Conservation (phyloP, 148 eudicot species). For the Chenopodium album region DNA sequence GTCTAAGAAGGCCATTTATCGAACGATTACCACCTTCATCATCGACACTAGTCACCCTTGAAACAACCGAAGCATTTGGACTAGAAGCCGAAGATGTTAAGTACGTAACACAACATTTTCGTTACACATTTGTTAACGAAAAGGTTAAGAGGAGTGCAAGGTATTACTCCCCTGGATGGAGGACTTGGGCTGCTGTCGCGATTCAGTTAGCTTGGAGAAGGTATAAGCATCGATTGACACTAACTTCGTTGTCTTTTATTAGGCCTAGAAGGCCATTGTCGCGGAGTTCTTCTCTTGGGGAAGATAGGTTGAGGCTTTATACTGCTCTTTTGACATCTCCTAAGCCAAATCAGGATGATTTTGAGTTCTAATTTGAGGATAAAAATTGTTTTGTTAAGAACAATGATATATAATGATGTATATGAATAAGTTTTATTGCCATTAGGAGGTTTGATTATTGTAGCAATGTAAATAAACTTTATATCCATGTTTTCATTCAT, state of each 20-base stretch:
- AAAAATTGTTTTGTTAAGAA: background rate
- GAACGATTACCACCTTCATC: conserved; percentile 86
- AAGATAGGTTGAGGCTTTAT: conserved; percentile 81
- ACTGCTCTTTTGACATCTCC: conserved; percentile 91
- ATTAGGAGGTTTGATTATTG: background rate
- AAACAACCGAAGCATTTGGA: conserved; percentile 91
- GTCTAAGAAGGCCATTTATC: conserved; percentile 69
- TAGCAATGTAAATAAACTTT: background rate
- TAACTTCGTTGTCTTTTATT: conserved; percentile 84
- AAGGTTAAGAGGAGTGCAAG: conserved; percentile 88
- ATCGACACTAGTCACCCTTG: conserved; percentile 66
- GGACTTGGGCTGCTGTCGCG: conserved; percentile 96
- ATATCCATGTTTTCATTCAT: background rate
- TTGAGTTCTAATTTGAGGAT: conserved; percentile 39
- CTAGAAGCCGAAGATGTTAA: conserved; percentile 80
- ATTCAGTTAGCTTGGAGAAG: conserved; percentile 94
- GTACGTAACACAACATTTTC: conserved; percentile 86
- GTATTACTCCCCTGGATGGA: conserved; percentile 94
- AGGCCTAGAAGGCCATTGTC: conserved; percentile 91
- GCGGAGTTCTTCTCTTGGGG: conserved; percentile 79
- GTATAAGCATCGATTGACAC: conserved; percentile 72
- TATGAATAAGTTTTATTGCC: background rate
- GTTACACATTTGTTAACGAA: conserved; percentile 86
- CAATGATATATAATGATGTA: background rate
- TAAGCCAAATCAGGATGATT: conserved; percentile 92